A percentile compares a stretch with the other conserved stretches of the same genome.
phyloP scores from a whole-genome alignment of 2,329 filamentous ascomycete species.

The Xylariomycetidae sp. region DNA sequence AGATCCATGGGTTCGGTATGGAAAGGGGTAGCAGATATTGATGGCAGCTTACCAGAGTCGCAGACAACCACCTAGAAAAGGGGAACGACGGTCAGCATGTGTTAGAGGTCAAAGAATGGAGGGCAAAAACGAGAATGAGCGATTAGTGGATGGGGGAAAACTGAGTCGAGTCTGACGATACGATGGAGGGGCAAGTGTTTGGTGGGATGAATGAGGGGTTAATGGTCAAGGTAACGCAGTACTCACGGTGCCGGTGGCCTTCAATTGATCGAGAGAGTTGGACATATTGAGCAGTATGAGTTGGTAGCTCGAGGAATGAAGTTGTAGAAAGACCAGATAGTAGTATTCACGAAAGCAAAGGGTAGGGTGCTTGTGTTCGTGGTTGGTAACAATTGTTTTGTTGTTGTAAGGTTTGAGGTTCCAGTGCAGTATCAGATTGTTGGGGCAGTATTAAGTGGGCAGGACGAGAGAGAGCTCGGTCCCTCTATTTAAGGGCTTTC shows the following conservation, averaged over 20 bases:
- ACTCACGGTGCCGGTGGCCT: slow-evolving; percentile 93
- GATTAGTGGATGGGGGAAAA: no score
- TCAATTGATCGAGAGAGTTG: slow-evolving; percentile 92
- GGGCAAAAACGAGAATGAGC: no score
- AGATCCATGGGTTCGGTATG: no score
- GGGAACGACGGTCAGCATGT: no score
- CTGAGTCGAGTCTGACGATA: slow-evolving; percentile 10
- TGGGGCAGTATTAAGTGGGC: slow-evolving; percentile 10
- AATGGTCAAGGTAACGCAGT: slow-evolving; percentile 17
- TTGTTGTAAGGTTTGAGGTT: slow-evolving; percentile 7
- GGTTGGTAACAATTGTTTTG: slow-evolving; percentile 4
- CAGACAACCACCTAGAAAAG: slow-evolving; percentile 91
- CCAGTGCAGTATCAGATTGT: slow-evolving; percentile 3
- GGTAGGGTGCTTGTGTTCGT: slow-evolving; percentile 1
- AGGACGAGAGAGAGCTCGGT: no score
- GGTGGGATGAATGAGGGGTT: slow-evolving; percentile 20
- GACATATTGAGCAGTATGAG: no score
- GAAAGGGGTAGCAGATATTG: slow-evolving; percentile 2
- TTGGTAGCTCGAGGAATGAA: no score
- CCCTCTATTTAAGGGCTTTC: no score
- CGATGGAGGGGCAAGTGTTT: slow-evolving; percentile 25
- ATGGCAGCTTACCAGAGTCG: slow-evolving; percentile 73
- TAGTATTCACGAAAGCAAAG: no score
- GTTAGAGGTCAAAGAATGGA: no score
- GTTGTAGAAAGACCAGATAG: no score